A percentile compares a stretch with the other conserved stretches of the same genome.
phyloP scores from a whole-genome alignment of 768 basidiomycete species.

The Termitomyces sp. region DNA sequence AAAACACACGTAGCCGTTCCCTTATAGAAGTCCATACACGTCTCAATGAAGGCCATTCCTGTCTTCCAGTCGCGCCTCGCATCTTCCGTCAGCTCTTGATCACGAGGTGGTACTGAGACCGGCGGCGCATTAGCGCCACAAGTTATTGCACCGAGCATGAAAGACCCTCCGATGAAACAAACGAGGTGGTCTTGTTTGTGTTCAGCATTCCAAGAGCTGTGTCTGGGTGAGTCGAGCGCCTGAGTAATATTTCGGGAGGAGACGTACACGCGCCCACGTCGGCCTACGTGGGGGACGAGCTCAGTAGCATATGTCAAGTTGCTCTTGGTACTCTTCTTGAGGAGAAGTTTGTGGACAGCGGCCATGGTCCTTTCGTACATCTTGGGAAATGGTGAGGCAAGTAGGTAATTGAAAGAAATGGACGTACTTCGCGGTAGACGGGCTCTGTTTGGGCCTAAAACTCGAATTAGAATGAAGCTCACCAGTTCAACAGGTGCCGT shows the following conservation, averaged over 20 bases:
- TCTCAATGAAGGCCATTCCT: slow-evolving; percentile 78
- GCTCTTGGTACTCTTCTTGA: slow-evolving; percentile 54
- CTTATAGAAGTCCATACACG: slow-evolving; percentile 81
- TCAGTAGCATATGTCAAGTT: slow-evolving; percentile 78
- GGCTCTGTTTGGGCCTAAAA: slow-evolving; percentile 66
- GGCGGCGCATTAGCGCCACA: slow-evolving; percentile 42
- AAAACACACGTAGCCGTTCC: slow-evolving; percentile 66
- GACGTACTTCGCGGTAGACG: slow-evolving; percentile 66
- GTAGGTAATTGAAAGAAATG: not conserved
- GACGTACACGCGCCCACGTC: slow-evolving; percentile 30
- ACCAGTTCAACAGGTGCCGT: not conserved
- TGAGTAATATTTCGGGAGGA: not conserved
- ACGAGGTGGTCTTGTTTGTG: slow-evolving; percentile 96
- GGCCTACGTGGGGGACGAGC: slow-evolving; percentile 51
- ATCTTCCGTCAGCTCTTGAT: slow-evolving; percentile 48
- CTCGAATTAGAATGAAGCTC: not conserved
- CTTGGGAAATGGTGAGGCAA: slow-evolving; percentile 28
- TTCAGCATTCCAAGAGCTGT: slow-evolving; percentile 61
- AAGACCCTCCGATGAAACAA: slow-evolving; percentile 89
- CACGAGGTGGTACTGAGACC: slow-evolving; percentile 64
- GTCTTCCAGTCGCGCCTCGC: slow-evolving; percentile 80
- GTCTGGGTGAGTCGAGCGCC: not conserved
- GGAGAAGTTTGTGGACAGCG: slow-evolving; percentile 69
- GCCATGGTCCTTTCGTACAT: slow-evolving; percentile 87
- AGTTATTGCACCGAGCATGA: slow-evolving; percentile 83